Evolutionary conservation across 441 rosid genomes (phyloP).

Genomic region (Euphorbia schlechtendalii): DNA sequence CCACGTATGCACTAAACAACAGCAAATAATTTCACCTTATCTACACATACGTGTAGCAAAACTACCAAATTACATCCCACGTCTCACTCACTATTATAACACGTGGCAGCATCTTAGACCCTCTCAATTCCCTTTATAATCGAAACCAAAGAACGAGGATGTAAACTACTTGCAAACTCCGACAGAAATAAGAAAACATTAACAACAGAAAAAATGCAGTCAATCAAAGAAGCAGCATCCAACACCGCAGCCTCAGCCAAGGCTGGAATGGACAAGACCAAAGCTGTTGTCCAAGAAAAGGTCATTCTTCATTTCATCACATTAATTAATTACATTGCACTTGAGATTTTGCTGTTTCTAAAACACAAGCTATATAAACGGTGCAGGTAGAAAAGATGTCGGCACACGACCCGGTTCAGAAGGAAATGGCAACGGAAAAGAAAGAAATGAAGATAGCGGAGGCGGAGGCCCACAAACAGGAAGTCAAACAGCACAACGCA

Average conservation of each 20-base stretch:
- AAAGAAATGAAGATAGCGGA: constrained; percentile 41
- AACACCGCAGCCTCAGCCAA: constrained; percentile 62
- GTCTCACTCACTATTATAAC: neutral
- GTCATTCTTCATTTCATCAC: constrained; percentile 20
- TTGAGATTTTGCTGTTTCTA: too few relatives aligned
- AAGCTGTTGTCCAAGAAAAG: constrained; percentile 50
- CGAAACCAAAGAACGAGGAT: neutral
- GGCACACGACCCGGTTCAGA: constrained; percentile 51
- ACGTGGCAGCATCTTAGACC: neutral
- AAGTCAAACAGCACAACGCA: constrained; percentile 40
- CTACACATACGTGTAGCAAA: neutral
- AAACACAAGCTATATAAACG: too few relatives aligned
- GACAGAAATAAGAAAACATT: too few relatives aligned
- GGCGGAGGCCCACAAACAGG: constrained; percentile 49
- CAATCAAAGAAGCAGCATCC: constrained; percentile 52
- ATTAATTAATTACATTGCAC: too few relatives aligned
- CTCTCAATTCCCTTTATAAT: neutral
- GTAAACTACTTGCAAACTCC: too few relatives aligned
- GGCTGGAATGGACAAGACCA: constrained; percentile 64
- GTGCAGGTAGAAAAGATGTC: constrained; percentile 45
- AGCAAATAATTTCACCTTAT: too few relatives aligned
- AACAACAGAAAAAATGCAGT: neutral
- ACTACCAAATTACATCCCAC: neutral
- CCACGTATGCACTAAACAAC: neutral
- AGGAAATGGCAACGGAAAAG: constrained; percentile 48